These are phyloP conservation scores for Colletotrichum brevisporum DNA, from an alignment of 2,329 filamentous ascomycete species.

Conservation along the genomic window DNA sequence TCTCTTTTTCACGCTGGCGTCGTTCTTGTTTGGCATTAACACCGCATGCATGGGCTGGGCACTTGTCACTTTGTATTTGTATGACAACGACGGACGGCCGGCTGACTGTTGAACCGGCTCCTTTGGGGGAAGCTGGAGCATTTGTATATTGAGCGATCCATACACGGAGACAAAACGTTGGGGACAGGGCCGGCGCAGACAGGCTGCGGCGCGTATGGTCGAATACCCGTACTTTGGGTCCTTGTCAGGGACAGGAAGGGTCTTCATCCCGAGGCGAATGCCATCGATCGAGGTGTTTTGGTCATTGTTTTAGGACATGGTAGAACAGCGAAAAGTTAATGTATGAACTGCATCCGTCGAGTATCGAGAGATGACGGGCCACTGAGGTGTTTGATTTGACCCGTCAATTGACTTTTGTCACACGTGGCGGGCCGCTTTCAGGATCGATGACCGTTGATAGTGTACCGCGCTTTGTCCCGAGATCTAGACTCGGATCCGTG, in stretches of 20 bases:
- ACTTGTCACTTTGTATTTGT: slow-evolving; percentile 33
- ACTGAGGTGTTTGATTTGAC: background rate
- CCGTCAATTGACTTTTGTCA: slow-evolving; percentile 13
- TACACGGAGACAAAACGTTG: slow-evolving; percentile 31
- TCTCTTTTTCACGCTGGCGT: slow-evolving; percentile 40
- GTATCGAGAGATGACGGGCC: no score
- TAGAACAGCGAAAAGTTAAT: slow-evolving; percentile 23
- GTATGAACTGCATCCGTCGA: slow-evolving; percentile 5
- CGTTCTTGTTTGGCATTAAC: slow-evolving; percentile 40
- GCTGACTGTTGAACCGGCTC: slow-evolving; percentile 28
- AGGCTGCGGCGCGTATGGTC: slow-evolving; percentile 7
- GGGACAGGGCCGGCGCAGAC: slow-evolving; percentile 11
- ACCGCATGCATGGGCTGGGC: slow-evolving; percentile 36
- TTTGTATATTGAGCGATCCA: slow-evolving; percentile 37
- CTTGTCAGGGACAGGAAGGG: background rate
- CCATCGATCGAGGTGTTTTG: slow-evolving; percentile 9
- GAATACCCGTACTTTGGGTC: background rate
- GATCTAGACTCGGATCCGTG: slow-evolving; percentile 7
- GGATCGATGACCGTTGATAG: no score
- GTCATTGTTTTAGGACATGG: background rate
- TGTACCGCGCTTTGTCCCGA: background rate
- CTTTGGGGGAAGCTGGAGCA: slow-evolving; percentile 28
- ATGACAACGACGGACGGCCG: slow-evolving; percentile 41
- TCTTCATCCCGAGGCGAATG: slow-evolving; percentile 2
- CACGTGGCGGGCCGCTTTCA: slow-evolving; percentile 2